phyloP scores from a whole-genome alignment of 768 basidiomycete genomes.

The Wakefieldia striispora region DNA sequence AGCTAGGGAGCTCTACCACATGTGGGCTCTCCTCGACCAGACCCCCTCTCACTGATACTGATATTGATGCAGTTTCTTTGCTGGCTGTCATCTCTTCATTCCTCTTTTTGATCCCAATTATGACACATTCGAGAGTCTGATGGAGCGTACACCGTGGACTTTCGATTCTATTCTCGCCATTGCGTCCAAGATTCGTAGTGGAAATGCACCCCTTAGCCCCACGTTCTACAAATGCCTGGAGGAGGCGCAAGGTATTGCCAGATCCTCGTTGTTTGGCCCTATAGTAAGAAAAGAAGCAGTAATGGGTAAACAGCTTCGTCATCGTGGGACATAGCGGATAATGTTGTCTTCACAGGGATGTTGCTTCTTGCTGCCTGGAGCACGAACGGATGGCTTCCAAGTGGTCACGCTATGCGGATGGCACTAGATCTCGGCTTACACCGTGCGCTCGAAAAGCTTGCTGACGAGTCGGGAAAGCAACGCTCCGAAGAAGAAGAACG shows the following conservation, averaged over 20 bases:
- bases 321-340: slow-evolving; percentile 1
- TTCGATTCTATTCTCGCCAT: slow-evolving; percentile 93
- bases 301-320: slow-evolving; percentile 55
- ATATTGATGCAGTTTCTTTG: slow-evolving; percentile 71
- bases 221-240: slow-evolving; percentile 91
- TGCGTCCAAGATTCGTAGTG: slow-evolving; percentile 88
- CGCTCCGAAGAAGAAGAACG: slow-evolving; percentile 81
- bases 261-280: slow-evolving; percentile 90
- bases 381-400: slow-evolving; percentile 92
- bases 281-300: slow-evolving; percentile 94
- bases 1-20: slow-evolving; percentile 88
- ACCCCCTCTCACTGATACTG: not conserved
- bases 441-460: slow-evolving; percentile 87
- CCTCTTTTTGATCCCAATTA: slow-evolving; percentile 91
- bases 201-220: slow-evolving; percentile 78
- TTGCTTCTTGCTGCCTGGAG: slow-evolving; percentile 90
- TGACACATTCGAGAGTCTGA: slow-evolving; percentile 90
- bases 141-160: slow-evolving; percentile 93
- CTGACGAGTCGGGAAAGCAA: slow-evolving; percentile 63
- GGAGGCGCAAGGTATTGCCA: slow-evolving; percentile 94
- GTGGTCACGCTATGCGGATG: slow-evolving; percentile 96
- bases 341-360: slow-evolving; percentile 58
- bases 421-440: slow-evolving; percentile 92
- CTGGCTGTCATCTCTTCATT: slow-evolving; percentile 94
- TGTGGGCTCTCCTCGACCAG: slow-evolving; percentile 47